These are phyloP conservation scores for Wickerhamiella pararugosa DNA, from an alignment of 1,139 yeast species.

Conservation along the genomic window DNA sequence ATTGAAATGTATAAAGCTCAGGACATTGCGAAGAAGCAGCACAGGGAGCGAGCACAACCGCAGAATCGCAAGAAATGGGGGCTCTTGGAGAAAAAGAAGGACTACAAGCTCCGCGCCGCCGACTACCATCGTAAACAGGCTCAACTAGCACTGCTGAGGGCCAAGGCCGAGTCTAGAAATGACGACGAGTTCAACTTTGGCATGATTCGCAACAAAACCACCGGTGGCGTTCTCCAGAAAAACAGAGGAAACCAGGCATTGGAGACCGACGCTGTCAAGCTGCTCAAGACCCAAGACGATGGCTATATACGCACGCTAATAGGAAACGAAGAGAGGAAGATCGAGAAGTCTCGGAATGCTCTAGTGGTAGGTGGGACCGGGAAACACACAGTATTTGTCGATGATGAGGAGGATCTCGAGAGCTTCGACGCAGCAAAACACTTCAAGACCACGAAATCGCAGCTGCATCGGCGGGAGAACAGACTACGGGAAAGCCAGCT, in stretches of 20 bases:
- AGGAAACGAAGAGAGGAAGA: conserved; percentile 49
- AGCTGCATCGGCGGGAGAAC: conserved; percentile 55
- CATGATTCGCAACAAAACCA: conserved; percentile 60
- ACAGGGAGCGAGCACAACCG: conserved; percentile 83
- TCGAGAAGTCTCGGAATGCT: conserved; percentile 41
- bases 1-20: conserved; percentile 28
- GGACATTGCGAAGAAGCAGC: conserved; percentile 89
- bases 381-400: conserved; percentile 77
- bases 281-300: conserved; percentile 78
- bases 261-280: conserved; percentile 58
- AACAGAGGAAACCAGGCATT: conserved; percentile 52
- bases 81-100: conserved; percentile 86
- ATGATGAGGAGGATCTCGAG: conserved; percentile 38
- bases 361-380: conserved; percentile 24
- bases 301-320: conserved; percentile 70
- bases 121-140: conserved; percentile 84
- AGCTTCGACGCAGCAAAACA: conserved; percentile 46
- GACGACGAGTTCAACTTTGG: conserved; percentile 97
- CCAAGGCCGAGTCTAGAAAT: conserved; percentile 58
- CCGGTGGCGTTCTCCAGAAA: conserved; percentile 50
- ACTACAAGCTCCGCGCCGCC: conserved; percentile 73
- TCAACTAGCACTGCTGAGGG: conserved; percentile 58
- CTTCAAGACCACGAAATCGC: conserved; percentile 54
- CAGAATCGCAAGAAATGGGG: conserved; percentile 60
- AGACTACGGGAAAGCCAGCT: conserved; percentile 53